Evolutionary conservation across 2,329 filamentous ascomycete genomes (phyloP).

Genomic region (Cladosporium phlei): DNA sequence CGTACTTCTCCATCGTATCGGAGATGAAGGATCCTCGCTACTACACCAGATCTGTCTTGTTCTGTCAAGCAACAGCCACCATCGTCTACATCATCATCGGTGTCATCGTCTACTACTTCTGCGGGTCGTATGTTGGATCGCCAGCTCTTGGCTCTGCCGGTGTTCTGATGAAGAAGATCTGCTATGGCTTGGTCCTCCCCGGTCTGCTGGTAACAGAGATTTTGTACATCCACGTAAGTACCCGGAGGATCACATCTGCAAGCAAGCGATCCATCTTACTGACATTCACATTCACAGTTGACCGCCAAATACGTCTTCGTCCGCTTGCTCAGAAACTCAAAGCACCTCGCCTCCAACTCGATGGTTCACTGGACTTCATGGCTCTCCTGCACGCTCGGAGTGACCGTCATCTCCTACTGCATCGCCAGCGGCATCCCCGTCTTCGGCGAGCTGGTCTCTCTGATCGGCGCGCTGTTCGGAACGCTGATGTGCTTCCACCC

Average conservation of each 20-base stretch:
- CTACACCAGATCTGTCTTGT: conserved; percentile 33
- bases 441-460: conserved; percentile 47
- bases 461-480: conserved; percentile 48
- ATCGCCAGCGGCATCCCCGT: conserved; percentile 46
- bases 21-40: conserved; percentile 37
- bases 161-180: conserved; percentile 40
- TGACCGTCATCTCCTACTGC: conserved; percentile 44
- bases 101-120: conserved; percentile 44
- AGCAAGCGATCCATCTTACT: no score
- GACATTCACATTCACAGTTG: no score
- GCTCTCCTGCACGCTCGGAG: conserved; percentile 34
- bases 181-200: conserved; percentile 37
- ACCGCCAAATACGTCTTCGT: conserved; percentile 28
- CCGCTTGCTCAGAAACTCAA: conserved; percentile 22
- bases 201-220: conserved; percentile 25
- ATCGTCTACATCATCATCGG: conserved; percentile 36
- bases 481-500: conserved; percentile 41
- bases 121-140: conserved; percentile 44
- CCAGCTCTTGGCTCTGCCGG: conserved; percentile 47
- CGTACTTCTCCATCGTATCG: conserved; percentile 36
- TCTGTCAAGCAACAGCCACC: conserved; percentile 23
- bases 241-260: no score
- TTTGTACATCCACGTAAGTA: conserved; percentile 20
- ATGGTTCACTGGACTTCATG: conserved; percentile 17
- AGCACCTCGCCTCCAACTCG: conserved; percentile 22